Evolutionary conservation across 2,329 filamentous ascomycete genomes (phyloP).

Genomic region (Cryoendolithus antarcticus): DNA sequence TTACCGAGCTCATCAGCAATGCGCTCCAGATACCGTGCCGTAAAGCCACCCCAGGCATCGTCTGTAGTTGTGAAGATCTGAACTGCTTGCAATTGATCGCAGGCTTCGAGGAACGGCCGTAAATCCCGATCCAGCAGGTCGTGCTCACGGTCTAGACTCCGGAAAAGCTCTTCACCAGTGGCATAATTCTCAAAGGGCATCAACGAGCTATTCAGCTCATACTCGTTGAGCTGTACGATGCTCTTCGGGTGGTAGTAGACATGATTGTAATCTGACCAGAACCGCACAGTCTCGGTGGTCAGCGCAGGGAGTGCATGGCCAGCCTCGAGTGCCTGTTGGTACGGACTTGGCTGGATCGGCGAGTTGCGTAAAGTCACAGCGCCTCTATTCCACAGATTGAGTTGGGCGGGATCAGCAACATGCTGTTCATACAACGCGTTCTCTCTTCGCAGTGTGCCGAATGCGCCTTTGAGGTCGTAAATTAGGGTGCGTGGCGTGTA

Average conservation of each 20-base stretch:
- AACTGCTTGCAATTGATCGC: conserved; percentile 80
- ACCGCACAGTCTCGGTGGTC: conserved; percentile 61
- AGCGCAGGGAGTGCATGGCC: conserved; percentile 53
- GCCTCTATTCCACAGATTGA: conserved; percentile 46
- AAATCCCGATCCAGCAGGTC: conserved; percentile 86
- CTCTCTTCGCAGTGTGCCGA: conserved; percentile 75
- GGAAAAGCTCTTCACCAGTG: conserved; percentile 60
- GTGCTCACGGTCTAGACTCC: conserved; percentile 47
- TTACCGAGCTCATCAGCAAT: conserved; percentile 88
- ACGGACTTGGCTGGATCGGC: conserved; percentile 57
- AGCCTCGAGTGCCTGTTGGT: conserved; percentile 67
- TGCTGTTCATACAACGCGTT: conserved; percentile 71
- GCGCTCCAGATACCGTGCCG: conserved; percentile 42
- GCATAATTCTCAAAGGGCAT: conserved; percentile 72
- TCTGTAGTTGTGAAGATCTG: conserved; percentile 48
- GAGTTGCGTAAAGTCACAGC: conserved; percentile 56
- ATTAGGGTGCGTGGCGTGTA: conserved; percentile 85
- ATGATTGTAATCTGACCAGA: conserved; percentile 92
- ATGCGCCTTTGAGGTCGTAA: conserved; percentile 89
- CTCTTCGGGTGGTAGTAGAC: conserved; percentile 87
- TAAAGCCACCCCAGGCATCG: conserved; percentile 39
- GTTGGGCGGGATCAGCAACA: conserved; percentile 25
- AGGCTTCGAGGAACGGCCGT: conserved; percentile 79
- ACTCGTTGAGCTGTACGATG: conserved; percentile 76
- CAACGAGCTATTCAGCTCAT: conserved; percentile 65